Evolutionary conservation across 768 basidiomycete species (phyloP).

Genomic region (Tremella yokohamensis): DNA sequence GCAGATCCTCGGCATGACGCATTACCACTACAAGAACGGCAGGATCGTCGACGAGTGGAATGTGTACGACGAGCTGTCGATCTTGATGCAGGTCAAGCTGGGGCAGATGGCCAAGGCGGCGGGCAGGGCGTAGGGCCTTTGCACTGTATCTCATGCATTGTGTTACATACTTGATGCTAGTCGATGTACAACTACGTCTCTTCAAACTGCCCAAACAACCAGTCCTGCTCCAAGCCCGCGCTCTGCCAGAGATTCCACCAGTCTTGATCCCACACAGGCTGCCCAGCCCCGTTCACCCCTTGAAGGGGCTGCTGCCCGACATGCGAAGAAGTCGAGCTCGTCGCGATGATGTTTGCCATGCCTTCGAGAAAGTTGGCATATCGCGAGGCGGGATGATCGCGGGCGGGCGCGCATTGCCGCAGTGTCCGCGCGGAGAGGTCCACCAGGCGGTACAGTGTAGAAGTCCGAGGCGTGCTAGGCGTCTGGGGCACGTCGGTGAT

Average conservation of each 20-base stretch:
- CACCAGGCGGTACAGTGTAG: constrained; percentile 12
- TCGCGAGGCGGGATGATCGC: constrained; percentile 10
- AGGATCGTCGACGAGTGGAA: constrained; percentile 9
- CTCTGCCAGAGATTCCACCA: constrained; percentile 15
- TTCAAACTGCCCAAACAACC: constrained; percentile 1
- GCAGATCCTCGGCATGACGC: constrained; percentile 5
- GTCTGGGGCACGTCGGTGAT: neutral
- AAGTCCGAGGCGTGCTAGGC: constrained; percentile 2
- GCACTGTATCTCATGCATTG: no score
- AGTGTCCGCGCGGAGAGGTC: constrained; percentile 16
- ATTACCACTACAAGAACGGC: constrained; percentile 9
- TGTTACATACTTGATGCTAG: no score
- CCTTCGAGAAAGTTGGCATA: constrained; percentile 13
- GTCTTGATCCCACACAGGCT: constrained; percentile 10
- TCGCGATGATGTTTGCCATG: constrained; percentile 9
- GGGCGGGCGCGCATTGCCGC: constrained; percentile 2
- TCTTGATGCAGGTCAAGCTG: constrained; percentile 9
- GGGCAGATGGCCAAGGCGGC: constrained; percentile 4
- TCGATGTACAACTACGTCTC: no score
- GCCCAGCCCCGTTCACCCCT: neutral
- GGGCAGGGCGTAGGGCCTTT: no score
- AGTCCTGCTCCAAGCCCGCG: constrained; percentile 32
- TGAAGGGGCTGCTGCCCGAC: neutral
- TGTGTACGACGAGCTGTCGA: constrained; percentile 8
- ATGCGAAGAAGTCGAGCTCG: neutral